Base-by-base conservation (phyloP, 2,329 filamentous ascomycete genomes). In the Calonectria naviculata region DNA sequence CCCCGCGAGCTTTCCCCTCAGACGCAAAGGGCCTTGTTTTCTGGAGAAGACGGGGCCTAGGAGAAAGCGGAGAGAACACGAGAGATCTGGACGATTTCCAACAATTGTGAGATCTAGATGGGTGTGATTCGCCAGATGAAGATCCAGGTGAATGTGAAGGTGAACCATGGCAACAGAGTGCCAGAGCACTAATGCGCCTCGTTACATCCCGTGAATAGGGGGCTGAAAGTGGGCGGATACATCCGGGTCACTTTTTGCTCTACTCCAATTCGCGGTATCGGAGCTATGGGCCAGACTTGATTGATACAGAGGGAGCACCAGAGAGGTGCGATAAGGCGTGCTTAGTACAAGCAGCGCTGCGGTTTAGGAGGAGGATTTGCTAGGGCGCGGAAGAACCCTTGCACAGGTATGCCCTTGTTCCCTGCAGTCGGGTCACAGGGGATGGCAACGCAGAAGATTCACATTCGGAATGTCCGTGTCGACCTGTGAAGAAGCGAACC, bases 41-140 rank as follows among this genome's bases (percentile, higher is more conserved):
- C 73, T 78, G 76, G 76, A 77, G 73, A 70, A 73, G 36, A 68
- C 34, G 29, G 73, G 47, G 63, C 68, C 46, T 63, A 62, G 72
- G 38, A 36, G 34, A 61, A 29, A 56, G 67, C 44, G 47, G 58
- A 71, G 60, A 63, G 62, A 63, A 56, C 70, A 41, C 42, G 44
- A 63, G 63, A 64, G 38, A 52, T 60, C 49, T 52, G 64, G 42
- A n/a, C 3, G 38, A 42, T 13, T 58, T 29, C 19, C 21, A 21
- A 15, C 31, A 9, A 56, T 54, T 38, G 60, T 17, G 26, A 64
- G 66, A 68, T 68, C 49, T 64, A 65, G 67, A 65, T 65, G 36
- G 38, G 28, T 10, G 26, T 49, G 26, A 46, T 65, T 58, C 52
- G 62, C 24, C 21, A 58, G 44, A 41, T 47, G 47, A 24, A 34